Evolutionary conservation across 805 yeast species (phyloP), one percentile per base, ranked within the genome.

Genomic region (Candida yuanshanica): DNA sequence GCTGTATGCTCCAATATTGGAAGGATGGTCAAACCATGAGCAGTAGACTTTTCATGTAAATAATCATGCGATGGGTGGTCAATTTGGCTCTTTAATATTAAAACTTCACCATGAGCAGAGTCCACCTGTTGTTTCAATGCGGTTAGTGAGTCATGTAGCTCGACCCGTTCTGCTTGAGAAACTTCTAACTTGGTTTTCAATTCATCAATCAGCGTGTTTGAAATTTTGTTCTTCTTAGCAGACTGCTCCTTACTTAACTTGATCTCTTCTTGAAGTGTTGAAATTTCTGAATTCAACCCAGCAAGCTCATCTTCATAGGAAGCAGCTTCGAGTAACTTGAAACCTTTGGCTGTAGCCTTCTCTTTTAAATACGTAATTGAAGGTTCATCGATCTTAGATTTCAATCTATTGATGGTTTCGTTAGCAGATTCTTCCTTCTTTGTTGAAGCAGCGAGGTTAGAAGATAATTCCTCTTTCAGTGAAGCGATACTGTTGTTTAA

Each of bases 51-150:
- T 9, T 50, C 48, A 18, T 41, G 43, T 23, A 65, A 41, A 36
- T 53, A 56, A 5, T 56, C 64, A 13, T 53, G 47, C 11, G 64
- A 52, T 5, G 77, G 75, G 10, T 47, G 43, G 5, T 49, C 53
- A 11, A 54, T n/a, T 37, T 40, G 39, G 10, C 20, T 17, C 21
- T 49, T 46, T 42, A 47, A 24, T 1, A 39, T 27, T 6, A 43
- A 35, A 6, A 52, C 32, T 24, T 49, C 45, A 7, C 45, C 47
- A 17, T 35, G 34, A 7, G 47, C 42, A 5, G 42, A 25, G 11
- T 42, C 43, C 6, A 51, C 27, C 22, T 44, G 37, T 17, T 41
- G 40, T 10, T 31, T 35, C 12, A 44, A 22, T 6, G 21, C 12
- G 6, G 33, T 13, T 5, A 41, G 24, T 2, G 36, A 26, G 16